These are phyloP conservation scores for Mucor indicus DNA, from an alignment of 371 early-diverging fungal genomes.

Conservation along the genomic window DNA sequence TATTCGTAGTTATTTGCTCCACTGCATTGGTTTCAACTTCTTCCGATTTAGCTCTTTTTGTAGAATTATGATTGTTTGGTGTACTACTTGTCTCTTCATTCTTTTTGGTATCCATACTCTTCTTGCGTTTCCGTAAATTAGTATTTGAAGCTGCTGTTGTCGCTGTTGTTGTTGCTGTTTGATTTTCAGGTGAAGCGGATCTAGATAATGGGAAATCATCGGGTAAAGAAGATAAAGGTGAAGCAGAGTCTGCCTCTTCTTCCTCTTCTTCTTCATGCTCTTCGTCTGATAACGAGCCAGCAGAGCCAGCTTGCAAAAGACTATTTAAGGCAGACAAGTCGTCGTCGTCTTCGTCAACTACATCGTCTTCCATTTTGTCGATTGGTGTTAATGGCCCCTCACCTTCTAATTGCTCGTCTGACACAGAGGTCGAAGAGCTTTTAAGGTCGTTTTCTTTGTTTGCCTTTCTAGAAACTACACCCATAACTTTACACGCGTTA, in stretches of 20 bases:
- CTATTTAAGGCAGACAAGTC: slow-evolving; percentile 24
- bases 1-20: not conserved
- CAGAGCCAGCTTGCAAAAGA: slow-evolving; percentile 25
- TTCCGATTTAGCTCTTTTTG: slow-evolving; percentile 14
- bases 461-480: no score
- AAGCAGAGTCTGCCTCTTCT: slow-evolving; percentile 21
- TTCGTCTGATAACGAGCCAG: slow-evolving; percentile 27
- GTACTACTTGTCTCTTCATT: not conserved
- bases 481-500: no score
- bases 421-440: slow-evolving; percentile 43
- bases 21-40: no score
- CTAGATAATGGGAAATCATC: slow-evolving; percentile 39
- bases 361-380: slow-evolving; percentile 24
- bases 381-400: slow-evolving; percentile 27
- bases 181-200: slow-evolving; percentile 29
- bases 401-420: slow-evolving; percentile 25
- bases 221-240: slow-evolving; percentile 37
- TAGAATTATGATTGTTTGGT: no score
- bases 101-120: not conserved
- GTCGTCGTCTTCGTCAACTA: slow-evolving; percentile 15
- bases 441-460: no score
- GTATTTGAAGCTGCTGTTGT: not conserved
- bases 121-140: no score
- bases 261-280: slow-evolving; percentile 12
- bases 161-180: not conserved